Percentiles rank a stretch among this genome's conserved stretches.
These are phyloP conservation scores for Aspergillus sp. DNA, from an alignment of 2,329 filamentous ascomycete genomes.

Conservation along the genomic window DNA sequence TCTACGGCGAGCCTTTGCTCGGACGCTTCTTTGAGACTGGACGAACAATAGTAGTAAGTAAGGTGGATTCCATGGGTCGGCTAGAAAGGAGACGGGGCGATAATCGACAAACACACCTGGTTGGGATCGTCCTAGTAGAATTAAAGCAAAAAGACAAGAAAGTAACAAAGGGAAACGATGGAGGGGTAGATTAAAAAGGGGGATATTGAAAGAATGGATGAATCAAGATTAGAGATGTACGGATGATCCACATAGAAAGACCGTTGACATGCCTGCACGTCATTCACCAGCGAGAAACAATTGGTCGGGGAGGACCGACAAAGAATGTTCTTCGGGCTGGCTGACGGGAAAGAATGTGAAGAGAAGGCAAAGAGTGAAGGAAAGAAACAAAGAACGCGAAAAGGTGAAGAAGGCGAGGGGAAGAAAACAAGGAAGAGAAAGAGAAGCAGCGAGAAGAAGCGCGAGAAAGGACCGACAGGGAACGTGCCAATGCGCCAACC, in stretches of 20 bases:
- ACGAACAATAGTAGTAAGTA: not conserved
- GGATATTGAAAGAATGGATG: not conserved
- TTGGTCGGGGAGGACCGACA: not conserved
- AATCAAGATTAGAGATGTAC: not conserved
- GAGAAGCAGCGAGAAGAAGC: slow-evolving; percentile 1
- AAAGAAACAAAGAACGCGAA: not conserved
- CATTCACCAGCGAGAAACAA: slow-evolving; percentile 7
- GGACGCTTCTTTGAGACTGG: not conserved
- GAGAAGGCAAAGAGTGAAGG: not conserved
- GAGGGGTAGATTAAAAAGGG: not conserved
- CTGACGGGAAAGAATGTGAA: not conserved
- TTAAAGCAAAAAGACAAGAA: not conserved
- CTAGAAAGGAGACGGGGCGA: not conserved
- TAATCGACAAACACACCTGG: not conserved
- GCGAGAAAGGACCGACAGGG: slow-evolving; percentile 2
- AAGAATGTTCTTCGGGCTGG: slow-evolving; percentile 1
- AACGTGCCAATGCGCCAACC: not conserved
- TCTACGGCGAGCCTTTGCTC: not conserved
- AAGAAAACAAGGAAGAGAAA: slow-evolving; percentile 3
- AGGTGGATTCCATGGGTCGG: not conserved
- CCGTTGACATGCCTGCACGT: slow-evolving; percentile 21
- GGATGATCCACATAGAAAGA: not conserved
- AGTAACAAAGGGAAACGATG: not conserved
- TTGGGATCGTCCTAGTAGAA: not conserved
- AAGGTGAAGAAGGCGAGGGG: slow-evolving; percentile 1